Conservation (phyloP, 106 monocot species). For the Phalaenopsis aphrodite region DNA sequence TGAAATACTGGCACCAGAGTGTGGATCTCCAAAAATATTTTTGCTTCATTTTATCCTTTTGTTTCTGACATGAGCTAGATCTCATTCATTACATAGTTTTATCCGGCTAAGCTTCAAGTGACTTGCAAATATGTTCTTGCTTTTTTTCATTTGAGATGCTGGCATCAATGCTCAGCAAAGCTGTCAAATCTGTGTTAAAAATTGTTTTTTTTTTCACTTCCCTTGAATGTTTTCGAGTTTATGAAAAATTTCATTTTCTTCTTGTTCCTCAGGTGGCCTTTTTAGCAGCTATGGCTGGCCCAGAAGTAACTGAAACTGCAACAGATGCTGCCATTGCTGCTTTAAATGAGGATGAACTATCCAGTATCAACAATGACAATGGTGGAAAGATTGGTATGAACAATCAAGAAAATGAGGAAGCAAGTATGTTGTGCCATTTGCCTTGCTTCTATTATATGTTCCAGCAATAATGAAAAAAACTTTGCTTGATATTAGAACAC, state of each 20-base stretch:
- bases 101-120: neutral
- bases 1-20: neutral
- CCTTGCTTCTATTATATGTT: neutral
- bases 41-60: neutral
- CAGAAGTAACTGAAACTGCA: conserved; percentile 59
- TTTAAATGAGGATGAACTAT: conserved; percentile 21
- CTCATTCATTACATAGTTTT: neutral
- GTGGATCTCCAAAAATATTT: neutral
- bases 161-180: neutral
- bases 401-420: conserved; percentile 13
- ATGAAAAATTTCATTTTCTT: neutral
- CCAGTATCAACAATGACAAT: neutral
- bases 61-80: neutral
- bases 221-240: neutral
- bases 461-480: neutral
- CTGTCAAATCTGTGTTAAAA: neutral
- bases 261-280: conserved; percentile 64
- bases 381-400: neutral
- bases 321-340: conserved; percentile 55
- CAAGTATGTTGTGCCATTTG: conserved; percentile 28
- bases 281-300: conserved; percentile 80
- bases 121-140: neutral
- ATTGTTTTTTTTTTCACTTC: neutral
- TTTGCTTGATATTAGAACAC: neutral
- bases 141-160: neutral